These are phyloP conservation scores for Ceratobasidium sp. DNA, from an alignment of 1,284 basidiomycete species.

Conservation along the genomic window DNA sequence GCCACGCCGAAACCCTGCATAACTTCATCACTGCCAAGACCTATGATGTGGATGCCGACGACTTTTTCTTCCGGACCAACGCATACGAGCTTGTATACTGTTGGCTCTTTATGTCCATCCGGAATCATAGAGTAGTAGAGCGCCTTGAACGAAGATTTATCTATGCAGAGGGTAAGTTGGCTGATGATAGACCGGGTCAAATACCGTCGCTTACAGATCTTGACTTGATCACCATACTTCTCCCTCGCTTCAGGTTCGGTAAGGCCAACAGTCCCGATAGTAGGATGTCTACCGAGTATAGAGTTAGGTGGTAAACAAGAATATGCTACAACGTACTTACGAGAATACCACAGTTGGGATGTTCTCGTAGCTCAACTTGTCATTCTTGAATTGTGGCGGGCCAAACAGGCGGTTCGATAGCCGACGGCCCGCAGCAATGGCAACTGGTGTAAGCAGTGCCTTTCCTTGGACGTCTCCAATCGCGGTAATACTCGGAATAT, in stretches of 20 bases:
- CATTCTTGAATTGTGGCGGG: slow-evolving; percentile 77
- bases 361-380: slow-evolving; percentile 88
- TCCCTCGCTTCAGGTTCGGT: slow-evolving; percentile 88
- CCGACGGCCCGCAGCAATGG: slow-evolving; percentile 92
- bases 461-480: slow-evolving; percentile 95
- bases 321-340: slow-evolving; percentile 56
- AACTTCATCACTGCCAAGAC: slow-evolving; percentile 86
- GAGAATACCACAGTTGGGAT: slow-evolving; percentile 96
- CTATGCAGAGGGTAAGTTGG: slow-evolving; percentile 48
- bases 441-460: slow-evolving; percentile 93
- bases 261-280: slow-evolving; percentile 89
- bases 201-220: slow-evolving; percentile 72
- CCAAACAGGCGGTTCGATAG: slow-evolving; percentile 91
- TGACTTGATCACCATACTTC: slow-evolving; percentile 85
- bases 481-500: slow-evolving; percentile 72
- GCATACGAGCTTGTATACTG: slow-evolving; percentile 89
- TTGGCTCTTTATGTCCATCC: slow-evolving; percentile 88
- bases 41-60: slow-evolving; percentile 93
- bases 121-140: slow-evolving; percentile 88
- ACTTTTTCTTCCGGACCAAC: slow-evolving; percentile 89
- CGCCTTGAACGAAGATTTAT: slow-evolving; percentile 79
- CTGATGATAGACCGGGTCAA: not conserved
- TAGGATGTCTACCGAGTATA: slow-evolving; percentile 71
- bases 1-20: slow-evolving; percentile 94
- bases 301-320: not conserved